Evolutionary conservation across 2,329 filamentous ascomycete genomes (phyloP).

Genomic region (Ceratocystis diversiconidia): DNA sequence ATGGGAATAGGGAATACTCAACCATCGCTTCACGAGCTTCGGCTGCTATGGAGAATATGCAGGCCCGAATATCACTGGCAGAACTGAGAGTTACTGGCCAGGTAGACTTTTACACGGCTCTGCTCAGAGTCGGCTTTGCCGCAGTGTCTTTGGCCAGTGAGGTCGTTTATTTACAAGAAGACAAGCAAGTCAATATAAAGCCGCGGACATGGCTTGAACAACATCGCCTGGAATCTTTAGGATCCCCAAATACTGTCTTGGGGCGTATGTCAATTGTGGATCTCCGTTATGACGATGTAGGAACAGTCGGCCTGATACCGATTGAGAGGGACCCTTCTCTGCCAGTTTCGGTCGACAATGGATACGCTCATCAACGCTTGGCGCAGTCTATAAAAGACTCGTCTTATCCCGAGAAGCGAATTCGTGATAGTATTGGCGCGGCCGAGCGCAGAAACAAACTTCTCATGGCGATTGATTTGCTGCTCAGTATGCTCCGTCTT

Average conservation of each 20-base stretch:
- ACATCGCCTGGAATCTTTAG: slow-evolving; percentile 64
- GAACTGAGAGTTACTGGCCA: slow-evolving; percentile 67
- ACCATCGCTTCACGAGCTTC: slow-evolving; percentile 1
- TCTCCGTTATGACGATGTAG: slow-evolving; percentile 37
- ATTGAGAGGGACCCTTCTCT: slow-evolving; percentile 33
- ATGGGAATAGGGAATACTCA: neutral
- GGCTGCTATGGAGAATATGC: slow-evolving; percentile 73
- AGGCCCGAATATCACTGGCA: slow-evolving; percentile 75
- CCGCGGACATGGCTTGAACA: slow-evolving; percentile 84
- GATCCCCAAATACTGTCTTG: slow-evolving; percentile 42
- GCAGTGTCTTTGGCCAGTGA: slow-evolving; percentile 88
- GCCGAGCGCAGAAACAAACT: slow-evolving; percentile 65
- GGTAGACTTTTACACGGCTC: slow-evolving; percentile 90
- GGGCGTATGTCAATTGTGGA: slow-evolving; percentile 33
- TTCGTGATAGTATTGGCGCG: slow-evolving; percentile 57
- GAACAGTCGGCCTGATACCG: slow-evolving; percentile 41
- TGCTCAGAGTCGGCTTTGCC: slow-evolving; percentile 74
- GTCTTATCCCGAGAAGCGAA: slow-evolving; percentile 25
- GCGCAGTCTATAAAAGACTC: slow-evolving; percentile 40
- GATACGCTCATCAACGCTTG: slow-evolving; percentile 58
- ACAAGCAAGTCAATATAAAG: slow-evolving; percentile 57
- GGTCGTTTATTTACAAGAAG: slow-evolving; percentile 90
- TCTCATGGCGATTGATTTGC: slow-evolving; percentile 61
- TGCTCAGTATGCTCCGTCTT: slow-evolving; percentile 58
- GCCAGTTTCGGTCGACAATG: slow-evolving; percentile 30